Base-by-base conservation (phyloP, 2,329 filamentous ascomycete species). In the Knufia petricola region DNA sequence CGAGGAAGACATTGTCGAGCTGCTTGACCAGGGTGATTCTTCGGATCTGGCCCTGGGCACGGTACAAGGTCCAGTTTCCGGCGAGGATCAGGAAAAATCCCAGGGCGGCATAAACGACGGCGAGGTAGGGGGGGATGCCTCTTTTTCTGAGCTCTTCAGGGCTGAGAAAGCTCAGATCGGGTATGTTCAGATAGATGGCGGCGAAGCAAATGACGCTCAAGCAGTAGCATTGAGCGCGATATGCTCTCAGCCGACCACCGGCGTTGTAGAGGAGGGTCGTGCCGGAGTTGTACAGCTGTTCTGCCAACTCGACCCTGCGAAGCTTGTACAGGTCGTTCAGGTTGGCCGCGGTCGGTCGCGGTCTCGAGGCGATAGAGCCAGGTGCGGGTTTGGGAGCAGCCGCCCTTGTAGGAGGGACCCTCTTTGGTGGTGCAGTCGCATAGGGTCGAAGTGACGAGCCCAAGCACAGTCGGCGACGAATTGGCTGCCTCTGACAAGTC, bases 21-120 rank as follows among this genome's bases (percentile, higher is more conserved):
- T 21, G 13, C 28, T 44, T 44, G 24, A 44, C 19, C 15, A 44
- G 41, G 26, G 31, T n/a, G 41, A 44, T 32, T n/a, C 26, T 28
- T 28, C 21, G 41, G 9, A 44, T 44, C 13, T 44, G 41, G 13
- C 41, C 24, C 8, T 21, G 13, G 9, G 17, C 19, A n/a, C 41
- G 41, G 6, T 31, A 2, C 10, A 44, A 13, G 41, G 17, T 32
- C n/a, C 15, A 20, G 3, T 8, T 12, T 31, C 41, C 41, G 10
- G 28, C 41, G 4, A n/a, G n/a, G 3, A 21, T 17, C 21, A 44
- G 10, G 17, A 44, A 31, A 7, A 31, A 9, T 3, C 15, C 28
- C 3, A 26, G 3, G 9, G 19, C 28, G 26, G 20, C 13, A 26
- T 44, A 31, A 3, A 19, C n/a, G n/a, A 3, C 26, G 3, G 12